Base-by-base conservation (phyloP, 129 eudicot species). In the Mikania micrantha region DNA sequence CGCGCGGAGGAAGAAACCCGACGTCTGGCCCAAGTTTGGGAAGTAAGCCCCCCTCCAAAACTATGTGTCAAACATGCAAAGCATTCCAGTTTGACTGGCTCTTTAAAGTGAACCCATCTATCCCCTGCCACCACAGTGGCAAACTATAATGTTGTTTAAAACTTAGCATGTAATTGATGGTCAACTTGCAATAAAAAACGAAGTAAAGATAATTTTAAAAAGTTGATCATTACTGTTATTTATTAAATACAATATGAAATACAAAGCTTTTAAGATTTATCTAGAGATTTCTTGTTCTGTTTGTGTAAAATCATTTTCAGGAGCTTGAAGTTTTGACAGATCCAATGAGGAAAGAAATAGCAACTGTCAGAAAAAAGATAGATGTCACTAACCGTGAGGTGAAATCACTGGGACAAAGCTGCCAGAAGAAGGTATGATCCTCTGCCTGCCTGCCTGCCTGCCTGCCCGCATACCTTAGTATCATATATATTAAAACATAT, bases 331-430 rank as follows among this genome's bases (percentile, higher is more conserved):
- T 79, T 28, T 74, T 86, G 64, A 75, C 86, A 12, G 95, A 90
- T 80, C 97, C 97, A 22, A 82, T 82, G 91, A 82, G 88, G 69
- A 90, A 90, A 65, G 92, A 88, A 60, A 82, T 88, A 49, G 88
- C 84, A 31, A 40, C 72, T 2, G 84, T 86, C 5, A 82, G 94
- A 20, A 86, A 84, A 67, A 90, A 70, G 79, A 82, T 90, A 20
- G 96, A 89, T 60, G 47, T 84, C 24, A 84, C 79, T 27, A 89
- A 81, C 63, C 90, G 94, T 11, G 96, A 89, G 45, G 81, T 81
- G 32, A 81, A 71, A 77, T 80, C 82, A 15, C 83, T 90, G 15
- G 94, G 81, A 42, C 96, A 81, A 15, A 79, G 76, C 75, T 86
- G 88, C 82, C 96, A 86, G 60, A 90, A 84, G 83, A 90, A 86